Percentiles rank a stretch among this genome's conserved stretches.
Evolutionary conservation across 192 early-diverging fungal genomes (phyloP).

Genomic region (Endogone sp.): DNA sequence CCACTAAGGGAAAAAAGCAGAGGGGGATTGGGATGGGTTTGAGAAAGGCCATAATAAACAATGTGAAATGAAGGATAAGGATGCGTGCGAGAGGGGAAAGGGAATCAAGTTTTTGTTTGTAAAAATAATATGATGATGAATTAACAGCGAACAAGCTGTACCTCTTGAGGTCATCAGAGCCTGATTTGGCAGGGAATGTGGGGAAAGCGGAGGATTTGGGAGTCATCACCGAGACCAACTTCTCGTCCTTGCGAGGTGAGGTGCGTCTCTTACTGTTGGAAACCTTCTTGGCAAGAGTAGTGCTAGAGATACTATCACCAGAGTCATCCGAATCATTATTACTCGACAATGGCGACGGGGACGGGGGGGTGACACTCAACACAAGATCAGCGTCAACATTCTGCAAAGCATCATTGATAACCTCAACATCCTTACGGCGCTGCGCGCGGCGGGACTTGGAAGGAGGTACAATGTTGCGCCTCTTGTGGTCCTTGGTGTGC

Average conservation of each 20-base stretch:
- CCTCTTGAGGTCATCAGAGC: background rate
- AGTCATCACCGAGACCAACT: background rate
- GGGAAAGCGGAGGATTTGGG: conserved; percentile 2
- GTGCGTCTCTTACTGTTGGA: background rate
- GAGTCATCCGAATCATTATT: conserved; percentile 34
- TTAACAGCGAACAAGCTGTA: background rate
- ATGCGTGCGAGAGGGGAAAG: too few relatives aligned
- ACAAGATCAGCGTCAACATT: conserved; percentile 22
- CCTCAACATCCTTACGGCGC: conserved; percentile 39
- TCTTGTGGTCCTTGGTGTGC: conserved; percentile 5
- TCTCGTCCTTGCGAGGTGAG: conserved; percentile 3
- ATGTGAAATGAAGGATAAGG: background rate
- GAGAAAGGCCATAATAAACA: background rate
- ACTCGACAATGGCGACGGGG: background rate
- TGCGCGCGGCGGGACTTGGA: conserved; percentile 41
- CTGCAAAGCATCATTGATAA: conserved; percentile 27
- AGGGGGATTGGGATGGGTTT: background rate
- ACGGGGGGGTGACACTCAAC: conserved; percentile 21
- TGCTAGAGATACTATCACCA: conserved; percentile 8
- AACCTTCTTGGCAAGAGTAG: conserved; percentile 1
- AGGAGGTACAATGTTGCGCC: conserved; percentile 15
- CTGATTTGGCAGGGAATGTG: background rate
- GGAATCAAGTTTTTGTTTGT: too few relatives aligned
- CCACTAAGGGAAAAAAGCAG: conserved; percentile 1
- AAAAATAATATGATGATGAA: too few relatives aligned